Evolutionary conservation across 164 flowering plant species (phyloP), one percentile per base, ranked within the genome.

Genomic region (grape (Vitis vinifera)): DNA sequence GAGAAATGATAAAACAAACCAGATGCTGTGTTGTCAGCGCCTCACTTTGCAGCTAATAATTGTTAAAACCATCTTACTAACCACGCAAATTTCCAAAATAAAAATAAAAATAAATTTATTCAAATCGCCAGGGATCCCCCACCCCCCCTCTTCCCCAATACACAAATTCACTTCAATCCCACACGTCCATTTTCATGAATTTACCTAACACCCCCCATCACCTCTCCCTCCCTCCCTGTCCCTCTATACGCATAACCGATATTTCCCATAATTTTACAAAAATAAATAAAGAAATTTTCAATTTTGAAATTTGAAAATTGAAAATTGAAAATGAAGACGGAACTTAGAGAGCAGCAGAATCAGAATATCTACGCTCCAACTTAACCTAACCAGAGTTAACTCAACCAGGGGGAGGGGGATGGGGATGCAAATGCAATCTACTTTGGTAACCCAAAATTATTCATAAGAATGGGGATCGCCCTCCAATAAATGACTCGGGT

Each of bases 41-140:
- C 83, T 81, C 76, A 78, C 86, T 81, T 83, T 79, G 85, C 78
- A 74, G 82, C 85, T 81, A 81, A 79, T 80, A 83, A 79, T 82
- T 83, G 83, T 78, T 79, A 77, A 81, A 81, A 77, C 72, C 58
- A 59, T 68, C 4, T 69, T 71, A 27, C 61, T 51, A 37, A 23
- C 27, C 27, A 23, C 27, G 27, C 27, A 23, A 23, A 23, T 23
- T 23, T 37, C 13, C 6, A 10, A 51, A 64, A 51, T 10, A 19
- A 48, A 4, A 9, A 19, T 1, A 23, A 51, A 51, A 9, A 64
- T 10, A 17, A 63, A 15, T 1, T 1, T 61, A 12, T 61, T 19
- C 5, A 30, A 19, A 61, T 5, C 50, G 7, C 14, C 4, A 53
- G 56, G n/a, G 56, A 53, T 53, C 56, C 17, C 44, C 44, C 44